Evolutionary conservation across 257 asterid species (phyloP), one percentile per base, ranked within the genome.

Genomic region (Capsicum chinense): DNA sequence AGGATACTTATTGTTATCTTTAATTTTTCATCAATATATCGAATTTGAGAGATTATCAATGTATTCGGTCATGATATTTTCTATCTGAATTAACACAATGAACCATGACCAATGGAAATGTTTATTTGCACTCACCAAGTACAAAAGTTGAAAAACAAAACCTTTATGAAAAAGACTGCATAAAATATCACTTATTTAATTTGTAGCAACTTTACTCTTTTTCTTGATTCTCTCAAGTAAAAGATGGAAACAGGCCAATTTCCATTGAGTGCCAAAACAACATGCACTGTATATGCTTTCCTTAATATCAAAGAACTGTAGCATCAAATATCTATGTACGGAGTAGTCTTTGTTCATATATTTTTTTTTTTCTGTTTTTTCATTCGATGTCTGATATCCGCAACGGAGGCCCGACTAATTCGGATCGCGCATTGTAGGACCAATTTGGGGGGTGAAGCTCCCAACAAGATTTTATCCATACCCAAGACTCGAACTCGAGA

Each of bases 221-320:
- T 78, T 78, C 64, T 4, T 78, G 82, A 26, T 78, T 54, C 64
- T 54, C 82, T 14, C 15, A 54, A 78, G 19, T 74, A 74, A 50
- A 50, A 50, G 39, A 7, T 7, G 19, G 60, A 74, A 66, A 44
- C 70, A 66, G 19, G 48, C 14, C 73, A 66, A 13, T 66, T 39
- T 39, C 44, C 44, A 39, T 39, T 63, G 21, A 21, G 21, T 21
- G 44, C 21, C 81, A 50, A 74, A 50, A 21, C 2, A 78, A 78
- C 14, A 74, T 74, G 62, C 35, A 50, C 3, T 5, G 44, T 69
- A 47, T 69, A 47, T 44, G 13, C 35, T 71, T 71, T n/a, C 48
- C 48, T 76, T 76, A 76, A 5, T 52, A 52, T 39, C 44, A 39
- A 39, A 39, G 44, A 39, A 39, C 4, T 39, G 5, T 39, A 39